Evolutionary conservation across 768 basidiomycete species (phyloP).

Genomic region (Xerocomellus amylosporus): DNA sequence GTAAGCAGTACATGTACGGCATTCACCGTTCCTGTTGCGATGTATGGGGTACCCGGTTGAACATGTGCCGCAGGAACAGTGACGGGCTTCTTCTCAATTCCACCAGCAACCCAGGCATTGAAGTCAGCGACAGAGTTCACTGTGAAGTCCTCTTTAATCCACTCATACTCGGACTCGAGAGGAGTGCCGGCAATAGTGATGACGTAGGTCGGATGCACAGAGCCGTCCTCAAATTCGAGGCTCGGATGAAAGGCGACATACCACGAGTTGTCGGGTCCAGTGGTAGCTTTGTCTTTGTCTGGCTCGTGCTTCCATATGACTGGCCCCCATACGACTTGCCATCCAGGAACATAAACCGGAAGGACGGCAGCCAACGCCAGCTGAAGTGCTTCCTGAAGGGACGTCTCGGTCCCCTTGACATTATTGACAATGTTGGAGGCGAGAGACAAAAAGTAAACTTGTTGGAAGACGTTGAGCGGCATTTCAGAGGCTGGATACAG

Average conservation of each 20-base stretch:
- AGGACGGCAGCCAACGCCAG: not conserved
- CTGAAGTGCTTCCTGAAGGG: slow-evolving; percentile 3
- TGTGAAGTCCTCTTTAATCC: slow-evolving; percentile 1
- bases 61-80: not conserved
- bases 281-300: not conserved
- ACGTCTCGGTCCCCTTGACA: not conserved
- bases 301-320: slow-evolving; percentile 14
- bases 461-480: slow-evolving; percentile 16
- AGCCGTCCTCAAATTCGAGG: slow-evolving; percentile 12
- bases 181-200: slow-evolving; percentile 14
- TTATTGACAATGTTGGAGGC: slow-evolving; percentile 1
- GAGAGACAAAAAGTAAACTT: slow-evolving; percentile 12
- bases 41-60: not conserved
- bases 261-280: slow-evolving; percentile 16
- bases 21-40: not conserved
- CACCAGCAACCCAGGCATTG: slow-evolving; percentile 2
- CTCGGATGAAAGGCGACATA: slow-evolving; percentile 11
- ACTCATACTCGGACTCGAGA: not conserved
- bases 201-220: slow-evolving; percentile 5
- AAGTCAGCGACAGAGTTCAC: slow-evolving; percentile 12
- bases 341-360: not conserved
- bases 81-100: not conserved
- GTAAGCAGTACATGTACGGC: slow-evolving; percentile 2
- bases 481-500: not conserved
- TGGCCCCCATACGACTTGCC: slow-evolving; percentile 14